Base-by-base conservation (phyloP, 176 grass and related monocot genomes). In the Ampelocalamus luodianensis region DNA sequence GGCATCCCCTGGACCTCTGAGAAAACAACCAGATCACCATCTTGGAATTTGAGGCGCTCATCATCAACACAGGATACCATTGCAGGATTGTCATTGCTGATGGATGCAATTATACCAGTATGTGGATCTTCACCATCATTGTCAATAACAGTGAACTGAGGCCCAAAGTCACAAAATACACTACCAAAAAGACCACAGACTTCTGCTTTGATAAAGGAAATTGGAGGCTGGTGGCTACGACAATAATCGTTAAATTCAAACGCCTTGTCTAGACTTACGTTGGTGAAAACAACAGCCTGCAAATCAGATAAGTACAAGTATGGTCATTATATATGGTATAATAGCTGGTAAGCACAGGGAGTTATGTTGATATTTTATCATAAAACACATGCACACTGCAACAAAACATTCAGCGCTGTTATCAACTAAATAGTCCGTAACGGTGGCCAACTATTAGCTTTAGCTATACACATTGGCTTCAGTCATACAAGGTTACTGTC, bases 171-270 rank as follows among this genome's bases (percentile, higher is more conserved):
- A 29, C 29, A 29, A 29, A 29, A 29, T 29, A 29, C 29, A 29
- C 29, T 29, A 29, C 82, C 93, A 87, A 94, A 94, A 82, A 94
- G 90, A 34, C 92, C 92, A 81, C 85, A 18, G 11, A 94, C 84
- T 94, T 94, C 90, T 83, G 92, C 50, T 87, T 85, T 92, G 77
- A 94, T 92, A 65, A 94, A 94, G 61, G 85, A 63, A 79, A 94
- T 92, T 71, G 92, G 90, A 80, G 92, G 90, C 40, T 85, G 56
- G 40, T 92, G 87, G 49, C 71, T 92, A 67, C 80, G 85, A 56
- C 93, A 94, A 76, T 90, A 92, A 76, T 94, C 87, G 79, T 94
- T 74, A 42, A 92, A 94, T 78, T 83, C 83, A 77, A 88, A 66
- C 0, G 93, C 88, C 29, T 29, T 29, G 29, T 29, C 29, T 29